These are phyloP conservation scores for Vicia villosa DNA, from an alignment of 306 rosid species.

Conservation along the genomic window DNA sequence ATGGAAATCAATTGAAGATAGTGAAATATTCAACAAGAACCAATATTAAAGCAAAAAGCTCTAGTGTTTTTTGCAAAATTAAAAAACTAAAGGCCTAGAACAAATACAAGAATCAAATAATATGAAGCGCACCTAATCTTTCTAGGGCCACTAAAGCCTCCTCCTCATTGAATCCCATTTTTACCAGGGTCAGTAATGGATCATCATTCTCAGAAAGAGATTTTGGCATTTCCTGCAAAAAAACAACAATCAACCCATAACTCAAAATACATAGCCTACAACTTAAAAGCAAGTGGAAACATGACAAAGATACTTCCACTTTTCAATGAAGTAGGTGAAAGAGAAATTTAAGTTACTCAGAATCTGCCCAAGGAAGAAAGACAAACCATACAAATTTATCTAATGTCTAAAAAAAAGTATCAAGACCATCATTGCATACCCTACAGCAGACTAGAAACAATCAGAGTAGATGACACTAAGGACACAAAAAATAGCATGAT, in stretches of 20 bases:
- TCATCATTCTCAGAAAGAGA: conserved; percentile 45
- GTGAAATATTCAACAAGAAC: conserved; percentile 4
- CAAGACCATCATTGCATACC: not conserved
- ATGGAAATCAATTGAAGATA: conserved; percentile 20
- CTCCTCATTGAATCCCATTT: conserved; percentile 66
- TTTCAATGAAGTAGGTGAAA: not conserved
- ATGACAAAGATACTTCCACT: not conserved
- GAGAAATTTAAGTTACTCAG: conserved; percentile 17
- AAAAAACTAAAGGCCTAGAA: conserved; percentile 5
- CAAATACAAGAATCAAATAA: conserved; percentile 12
- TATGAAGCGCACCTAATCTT: conserved; percentile 73
- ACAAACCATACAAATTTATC: conserved; percentile 22
- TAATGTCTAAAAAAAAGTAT: conserved; percentile 15
- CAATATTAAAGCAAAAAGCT: conserved; percentile 2
- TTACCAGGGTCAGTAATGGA: conserved; percentile 49
- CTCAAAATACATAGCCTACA: conserved; percentile 14
- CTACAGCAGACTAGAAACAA: conserved; percentile 28
- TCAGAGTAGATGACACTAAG: conserved; percentile 4
- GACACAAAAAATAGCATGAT: conserved; percentile 25
- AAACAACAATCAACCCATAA: conserved; percentile 28
- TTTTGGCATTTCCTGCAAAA: conserved; percentile 56
- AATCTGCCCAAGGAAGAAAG: not conserved
- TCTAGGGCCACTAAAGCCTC: conserved; percentile 79
- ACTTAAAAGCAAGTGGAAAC: conserved; percentile 15
- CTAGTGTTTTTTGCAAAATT: not conserved